These are phyloP conservation scores for Suillus subluteus DNA, from an alignment of 768 basidiomycete species.

Conservation along the genomic window DNA sequence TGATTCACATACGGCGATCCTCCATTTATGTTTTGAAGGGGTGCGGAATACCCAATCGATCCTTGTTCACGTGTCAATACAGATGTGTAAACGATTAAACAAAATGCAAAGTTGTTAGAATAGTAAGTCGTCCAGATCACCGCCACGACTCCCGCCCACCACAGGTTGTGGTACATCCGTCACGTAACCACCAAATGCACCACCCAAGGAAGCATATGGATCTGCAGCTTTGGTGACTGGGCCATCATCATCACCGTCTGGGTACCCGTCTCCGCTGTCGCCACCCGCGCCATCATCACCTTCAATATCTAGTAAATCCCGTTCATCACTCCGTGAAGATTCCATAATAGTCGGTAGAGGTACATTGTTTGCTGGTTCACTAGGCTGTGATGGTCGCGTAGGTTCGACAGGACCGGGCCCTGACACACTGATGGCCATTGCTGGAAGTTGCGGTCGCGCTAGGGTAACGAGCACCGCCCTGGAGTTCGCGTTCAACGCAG, in stretches of 20 bases:
- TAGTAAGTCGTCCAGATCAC: constrained; percentile 70
- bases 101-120: constrained; percentile 41
- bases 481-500: constrained; percentile 85
- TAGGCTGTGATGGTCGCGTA: constrained; percentile 27
- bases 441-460: constrained; percentile 52
- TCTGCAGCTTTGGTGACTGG: constrained; percentile 44
- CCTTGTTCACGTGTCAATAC: constrained; percentile 5
- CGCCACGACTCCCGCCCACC: constrained; percentile 41
- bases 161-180: constrained; percentile 76
- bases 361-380: constrained; percentile 30
- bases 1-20: constrained; percentile 17
- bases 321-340: constrained; percentile 18
- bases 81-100: constrained; percentile 3
- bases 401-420: constrained; percentile 55
- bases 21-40: constrained; percentile 1
- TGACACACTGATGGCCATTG: constrained; percentile 48
- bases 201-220: constrained; percentile 83
- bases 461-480: constrained; percentile 70
- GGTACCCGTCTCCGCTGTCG: constrained; percentile 37
- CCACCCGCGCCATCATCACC: constrained; percentile 25
- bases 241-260: constrained; percentile 43
- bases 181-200: constrained; percentile 73
- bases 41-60: constrained; percentile 7
- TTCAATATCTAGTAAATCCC: constrained; percentile 25
- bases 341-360: constrained; percentile 37